These are phyloP conservation scores for Collybiopsis luxurians DNA, from an alignment of 768 basidiomycete species.

Conservation along the genomic window DNA sequence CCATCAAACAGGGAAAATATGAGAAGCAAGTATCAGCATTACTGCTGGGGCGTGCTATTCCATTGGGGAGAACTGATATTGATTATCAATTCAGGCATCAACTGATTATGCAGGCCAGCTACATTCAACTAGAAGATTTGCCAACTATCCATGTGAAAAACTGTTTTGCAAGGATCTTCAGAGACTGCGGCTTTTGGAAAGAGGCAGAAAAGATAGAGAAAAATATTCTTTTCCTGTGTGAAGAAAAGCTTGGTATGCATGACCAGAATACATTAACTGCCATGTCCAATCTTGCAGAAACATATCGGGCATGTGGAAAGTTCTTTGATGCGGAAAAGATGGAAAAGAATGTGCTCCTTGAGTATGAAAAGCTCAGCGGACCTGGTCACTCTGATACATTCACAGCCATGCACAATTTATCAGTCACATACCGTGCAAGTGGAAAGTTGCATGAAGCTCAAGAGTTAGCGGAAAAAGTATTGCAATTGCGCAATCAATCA, in stretches of 20 bases:
- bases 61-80: not conserved
- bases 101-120: too few species aligned
- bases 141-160: not conserved
- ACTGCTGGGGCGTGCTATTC: not conserved
- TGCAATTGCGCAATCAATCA: not conserved
- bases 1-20: not conserved
- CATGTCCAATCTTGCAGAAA: not conserved
- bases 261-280: not conserved
- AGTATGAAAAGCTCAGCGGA: not conserved
- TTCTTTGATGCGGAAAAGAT: not conserved
- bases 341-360: not conserved
- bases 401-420: not conserved
- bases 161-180: not conserved
- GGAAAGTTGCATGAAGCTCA: not conserved
- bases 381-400: not conserved
- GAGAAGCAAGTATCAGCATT: not conserved
- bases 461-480: not conserved
- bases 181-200: not conserved
- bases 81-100: not conserved
- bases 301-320: too few species aligned
- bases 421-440: not conserved
- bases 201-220: not conserved
- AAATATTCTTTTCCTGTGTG: not conserved
- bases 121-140: too few species aligned
- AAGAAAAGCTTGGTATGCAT: not conserved